Evolutionary conservation across 805 yeast genomes (phyloP).

Genomic region (Yamadazyma insecticola): DNA sequence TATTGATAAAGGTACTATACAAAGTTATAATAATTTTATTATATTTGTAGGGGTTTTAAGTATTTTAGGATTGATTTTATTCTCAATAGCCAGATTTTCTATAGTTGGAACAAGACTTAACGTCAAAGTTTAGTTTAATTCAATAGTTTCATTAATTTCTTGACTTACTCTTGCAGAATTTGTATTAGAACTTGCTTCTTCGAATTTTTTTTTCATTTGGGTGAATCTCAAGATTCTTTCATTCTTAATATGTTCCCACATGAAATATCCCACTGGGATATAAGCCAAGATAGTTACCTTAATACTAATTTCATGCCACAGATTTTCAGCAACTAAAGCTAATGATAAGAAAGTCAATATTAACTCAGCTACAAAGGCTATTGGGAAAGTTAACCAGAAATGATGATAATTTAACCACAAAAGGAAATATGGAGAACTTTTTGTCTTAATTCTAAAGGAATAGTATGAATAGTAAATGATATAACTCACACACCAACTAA

Average conservation of each 20-base stretch:
- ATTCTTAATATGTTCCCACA: constrained; percentile 26
- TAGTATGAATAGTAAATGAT: constrained; percentile 31
- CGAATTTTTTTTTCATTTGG: constrained; percentile 7
- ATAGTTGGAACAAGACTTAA: constrained; percentile 19
- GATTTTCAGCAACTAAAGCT: constrained; percentile 21
- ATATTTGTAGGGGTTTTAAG: constrained; percentile 27
- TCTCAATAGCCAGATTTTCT: constrained; percentile 18
- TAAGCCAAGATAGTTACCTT: constrained; percentile 25
- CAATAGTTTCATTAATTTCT: no score
- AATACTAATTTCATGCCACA: constrained; percentile 21
- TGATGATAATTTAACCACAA: constrained; percentile 34
- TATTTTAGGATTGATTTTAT: constrained; percentile 23
- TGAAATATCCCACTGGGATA: constrained; percentile 31
- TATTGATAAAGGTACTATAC: constrained; percentile 20
- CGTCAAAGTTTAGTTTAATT: constrained; percentile 20
- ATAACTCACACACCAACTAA: constrained; percentile 31
- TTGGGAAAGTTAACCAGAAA: constrained; percentile 31
- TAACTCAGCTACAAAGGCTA: constrained; percentile 30
- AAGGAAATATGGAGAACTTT: constrained; percentile 28
- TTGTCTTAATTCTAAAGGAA: constrained; percentile 31
- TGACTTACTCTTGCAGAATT: no score
- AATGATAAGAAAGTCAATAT: constrained; percentile 31
- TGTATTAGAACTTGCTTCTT: neutral
- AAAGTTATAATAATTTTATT: constrained; percentile 26
- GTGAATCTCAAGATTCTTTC: constrained; percentile 7